Base-by-base conservation (phyloP, 331 rosid genomes). In the Spiraea crenata region DNA sequence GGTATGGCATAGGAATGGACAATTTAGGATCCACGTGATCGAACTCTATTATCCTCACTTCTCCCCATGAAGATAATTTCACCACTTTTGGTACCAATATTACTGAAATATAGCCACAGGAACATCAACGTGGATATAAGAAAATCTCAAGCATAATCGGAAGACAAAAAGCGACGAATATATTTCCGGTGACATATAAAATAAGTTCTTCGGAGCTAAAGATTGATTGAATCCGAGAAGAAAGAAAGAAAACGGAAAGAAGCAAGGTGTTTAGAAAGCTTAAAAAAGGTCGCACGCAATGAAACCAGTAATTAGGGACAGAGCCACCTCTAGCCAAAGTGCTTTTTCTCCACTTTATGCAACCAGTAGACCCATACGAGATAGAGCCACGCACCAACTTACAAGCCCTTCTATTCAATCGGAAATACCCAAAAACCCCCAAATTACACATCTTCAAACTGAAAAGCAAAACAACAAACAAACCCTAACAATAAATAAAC, bases 251-350 rank as follows among this genome's bases (percentile, higher is more conserved):
- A 59, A 16, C 41, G 63, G 52, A 25, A 76, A 65, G 76, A 71
- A 49, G 72, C 7, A 73, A 49, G 50, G 61, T 25, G 77, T 80
- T 81, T 76, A 47, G 80, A 81, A 79, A 76, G 79, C 70, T 73
- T 60, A 40, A 72, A 77, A 82, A 80, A 75, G 37, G 70, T 68
- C 78, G 67, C 68, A 90, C 25, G 34, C 55, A 50, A 49, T 49
- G 62, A 57, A 57, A 57, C 85, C 76, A 72, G 68, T 62, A 60
- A 82, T 79, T 50, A 71, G 80, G 80, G 87, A 83, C 96, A 85
- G 79, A 70, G 83, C 85, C 90, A 90, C 87, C 85, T 76, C 87
- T 83, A 82, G 74, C 90, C 89, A 86, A 82, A 76, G 41, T 56
- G 79, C 85, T 76, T 77, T 82, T 79, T 69, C 83, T 69, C 67